Base-by-base conservation (phyloP, 176 grass and related monocot species). In the Puccinellia tenuiflora region DNA sequence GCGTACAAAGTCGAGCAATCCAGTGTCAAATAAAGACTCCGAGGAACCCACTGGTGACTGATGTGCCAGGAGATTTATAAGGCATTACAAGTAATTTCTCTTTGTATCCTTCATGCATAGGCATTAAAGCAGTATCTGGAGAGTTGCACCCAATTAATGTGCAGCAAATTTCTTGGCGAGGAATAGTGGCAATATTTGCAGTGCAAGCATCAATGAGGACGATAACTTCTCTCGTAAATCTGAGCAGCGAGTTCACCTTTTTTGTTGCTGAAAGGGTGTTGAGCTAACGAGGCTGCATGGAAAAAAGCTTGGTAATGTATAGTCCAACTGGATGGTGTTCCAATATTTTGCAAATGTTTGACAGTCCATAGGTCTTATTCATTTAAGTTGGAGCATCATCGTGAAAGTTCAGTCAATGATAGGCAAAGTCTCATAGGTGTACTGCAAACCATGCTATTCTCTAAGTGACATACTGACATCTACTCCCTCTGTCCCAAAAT, bases 111-210 rank as follows among this genome's bases (percentile, higher is more conserved):
- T 33, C 53, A 28, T 79, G 74, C 21, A 37, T 61, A 37, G 39
- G 6, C 7, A 73, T 17, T 30, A 73, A 50, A 9, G 24, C 25
- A 48, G 37, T 57, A 43, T 73, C 38, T 56, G 74, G 48, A 26
- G 51, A 59, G 18, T 57, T 59, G 50, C 47, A 31, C 38, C 5
- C n/a, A 24, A 22, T 63, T 75, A 85, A 59, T 79, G 9, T 72
- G n/a, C 15, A 47, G 14, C 39, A 84, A 37, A 65, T 61, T 74
- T 73, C 40, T 61, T 25, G 53, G 22, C 11, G 33, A 67, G 47
- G 46, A 54, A 67, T 55, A 25, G 33, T 54, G 73, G 33, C 22
- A 77, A 40, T 67, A 76, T 77, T 84, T 84, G 60, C 45, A 76
- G 16, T 47, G 54, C 38, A 74, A 6, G 2, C 57, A 76, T 65